Evolutionary conservation across 768 basidiomycete species (phyloP).

Genomic region (Boletus vermiculosoides): DNA sequence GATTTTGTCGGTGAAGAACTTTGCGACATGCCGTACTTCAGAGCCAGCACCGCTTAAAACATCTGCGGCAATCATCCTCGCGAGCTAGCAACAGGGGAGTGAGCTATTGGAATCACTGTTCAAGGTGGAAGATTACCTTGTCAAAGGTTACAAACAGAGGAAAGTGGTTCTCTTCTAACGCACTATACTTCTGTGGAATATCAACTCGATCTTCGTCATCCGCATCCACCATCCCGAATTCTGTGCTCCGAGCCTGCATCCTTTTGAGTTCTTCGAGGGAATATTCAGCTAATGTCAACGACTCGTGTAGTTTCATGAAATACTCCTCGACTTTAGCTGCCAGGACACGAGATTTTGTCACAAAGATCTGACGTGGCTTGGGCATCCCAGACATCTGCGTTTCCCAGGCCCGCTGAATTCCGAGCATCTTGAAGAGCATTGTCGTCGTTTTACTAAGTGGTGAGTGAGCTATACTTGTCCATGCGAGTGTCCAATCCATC

Average conservation of each 20-base stretch:
- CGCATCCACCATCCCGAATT: conserved; percentile 34
- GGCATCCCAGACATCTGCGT: conserved; percentile 29
- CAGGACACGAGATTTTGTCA: conserved; percentile 68
- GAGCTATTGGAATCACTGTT: not conserved
- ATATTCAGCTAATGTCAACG: conserved; percentile 38
- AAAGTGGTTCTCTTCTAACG: conserved; percentile 58
- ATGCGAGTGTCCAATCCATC: not conserved
- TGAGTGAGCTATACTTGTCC: not conserved
- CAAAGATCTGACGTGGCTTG: conserved; percentile 66
- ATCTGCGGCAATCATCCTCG: conserved; percentile 28
- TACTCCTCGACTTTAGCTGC: conserved; percentile 71
- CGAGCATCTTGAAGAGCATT: conserved; percentile 74
- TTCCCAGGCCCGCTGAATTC: conserved; percentile 56
- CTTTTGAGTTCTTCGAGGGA: conserved; percentile 40
- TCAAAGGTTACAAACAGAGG: conserved; percentile 71
- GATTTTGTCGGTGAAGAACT: conserved; percentile 18
- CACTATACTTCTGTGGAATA: conserved; percentile 50
- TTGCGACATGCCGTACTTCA: conserved; percentile 2
- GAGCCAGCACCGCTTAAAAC: conserved; percentile 9
- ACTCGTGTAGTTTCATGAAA: conserved; percentile 50
- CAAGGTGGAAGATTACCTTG: conserved; percentile 38
- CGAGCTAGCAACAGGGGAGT: conserved; percentile 16
- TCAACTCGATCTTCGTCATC: conserved; percentile 26
- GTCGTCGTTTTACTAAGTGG: conserved; percentile 65
- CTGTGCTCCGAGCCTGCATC: conserved; percentile 20